A percentile compares a stretch with the other conserved stretches of the same genome.
phyloP scores from a whole-genome alignment of 2,329 filamentous ascomycete species.

The Dactylellina sp. region DNA sequence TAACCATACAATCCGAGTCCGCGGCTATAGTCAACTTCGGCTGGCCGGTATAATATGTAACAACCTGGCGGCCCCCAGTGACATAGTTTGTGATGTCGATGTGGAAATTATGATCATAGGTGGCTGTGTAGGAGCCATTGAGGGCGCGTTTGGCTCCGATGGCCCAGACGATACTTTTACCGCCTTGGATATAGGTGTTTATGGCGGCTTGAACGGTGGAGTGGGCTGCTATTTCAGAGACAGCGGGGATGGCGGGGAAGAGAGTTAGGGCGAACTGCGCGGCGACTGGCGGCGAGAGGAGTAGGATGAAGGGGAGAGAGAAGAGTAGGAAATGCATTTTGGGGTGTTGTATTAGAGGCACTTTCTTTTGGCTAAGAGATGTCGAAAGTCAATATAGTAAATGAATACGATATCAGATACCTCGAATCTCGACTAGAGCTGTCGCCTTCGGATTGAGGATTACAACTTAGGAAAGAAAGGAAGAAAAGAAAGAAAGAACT shows the following conservation, averaged over 20 bases:
- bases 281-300: not conserved
- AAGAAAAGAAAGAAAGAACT: not conserved
- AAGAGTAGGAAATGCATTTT: slow-evolving; percentile 27
- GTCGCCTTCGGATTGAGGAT: not conserved
- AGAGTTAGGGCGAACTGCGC: slow-evolving; percentile 11
- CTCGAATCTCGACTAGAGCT: not conserved
- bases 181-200: slow-evolving; percentile 3
- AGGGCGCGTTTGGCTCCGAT: slow-evolving; percentile 14
- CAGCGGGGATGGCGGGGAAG: slow-evolving; percentile 43
- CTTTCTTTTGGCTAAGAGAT: too few species aligned
- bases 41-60: slow-evolving; percentile 30
- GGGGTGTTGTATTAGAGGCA: not conserved
- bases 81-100: slow-evolving; percentile 41
- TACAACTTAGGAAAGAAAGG: not conserved
- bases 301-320: not conserved
- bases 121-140: not conserved
- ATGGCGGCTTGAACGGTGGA: slow-evolving; percentile 19
- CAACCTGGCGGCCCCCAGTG: slow-evolving; percentile 16
- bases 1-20: slow-evolving; percentile 33
- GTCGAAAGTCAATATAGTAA: not conserved
- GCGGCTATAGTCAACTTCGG: slow-evolving; percentile 6
- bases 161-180: slow-evolving; percentile 30
- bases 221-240: slow-evolving; percentile 33
- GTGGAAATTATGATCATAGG: slow-evolving; percentile 14
- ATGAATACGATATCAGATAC: not conserved